Conservation (phyloP, 805 yeast genomes). For the Candida montana region DNA sequence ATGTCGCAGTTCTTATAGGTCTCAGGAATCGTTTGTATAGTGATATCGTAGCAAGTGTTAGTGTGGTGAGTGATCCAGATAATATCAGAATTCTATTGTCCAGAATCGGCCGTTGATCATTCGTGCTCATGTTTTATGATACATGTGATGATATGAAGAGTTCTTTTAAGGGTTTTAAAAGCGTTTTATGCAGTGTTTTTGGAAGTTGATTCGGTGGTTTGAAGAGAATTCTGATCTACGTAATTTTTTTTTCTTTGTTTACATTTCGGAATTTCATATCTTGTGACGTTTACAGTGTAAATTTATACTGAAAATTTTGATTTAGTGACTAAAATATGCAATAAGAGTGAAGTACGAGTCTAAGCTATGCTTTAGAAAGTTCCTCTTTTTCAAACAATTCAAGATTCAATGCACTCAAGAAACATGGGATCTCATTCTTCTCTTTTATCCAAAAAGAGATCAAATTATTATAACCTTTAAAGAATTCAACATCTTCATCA, state of each 20-base stretch:
- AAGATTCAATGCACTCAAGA: slow-evolving; percentile 68
- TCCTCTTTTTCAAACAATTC: slow-evolving; percentile 48
- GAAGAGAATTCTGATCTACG: no score
- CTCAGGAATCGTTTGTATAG: slow-evolving; percentile 42
- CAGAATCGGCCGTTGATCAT: background rate
- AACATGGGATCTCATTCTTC: slow-evolving; percentile 68
- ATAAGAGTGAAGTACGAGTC: no score
- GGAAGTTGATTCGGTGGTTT: no score
- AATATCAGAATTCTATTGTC: slow-evolving; percentile 3
- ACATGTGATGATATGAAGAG: background rate
- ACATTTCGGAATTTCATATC: background rate
- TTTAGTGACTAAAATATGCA: no score
- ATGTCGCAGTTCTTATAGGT: slow-evolving; percentile 43
- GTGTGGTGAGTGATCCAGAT: slow-evolving; percentile 2
- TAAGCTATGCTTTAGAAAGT: no score
- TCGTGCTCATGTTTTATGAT: background rate
- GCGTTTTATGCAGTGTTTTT: no score
- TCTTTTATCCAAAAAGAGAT: slow-evolving; percentile 64
- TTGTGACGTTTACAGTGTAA: no score
- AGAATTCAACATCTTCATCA: slow-evolving; percentile 23
- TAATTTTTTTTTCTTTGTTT: background rate
- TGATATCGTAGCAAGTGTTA: slow-evolving; percentile 15
- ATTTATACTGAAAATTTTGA: no score
- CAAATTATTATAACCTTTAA: slow-evolving; percentile 42
- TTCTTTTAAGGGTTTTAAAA: no score